Percentiles rank a stretch among this genome's conserved stretches.
Evolutionary conservation across 1,284 basidiomycete species (phyloP).

Genomic region (Apiotrichum gamsii): DNA sequence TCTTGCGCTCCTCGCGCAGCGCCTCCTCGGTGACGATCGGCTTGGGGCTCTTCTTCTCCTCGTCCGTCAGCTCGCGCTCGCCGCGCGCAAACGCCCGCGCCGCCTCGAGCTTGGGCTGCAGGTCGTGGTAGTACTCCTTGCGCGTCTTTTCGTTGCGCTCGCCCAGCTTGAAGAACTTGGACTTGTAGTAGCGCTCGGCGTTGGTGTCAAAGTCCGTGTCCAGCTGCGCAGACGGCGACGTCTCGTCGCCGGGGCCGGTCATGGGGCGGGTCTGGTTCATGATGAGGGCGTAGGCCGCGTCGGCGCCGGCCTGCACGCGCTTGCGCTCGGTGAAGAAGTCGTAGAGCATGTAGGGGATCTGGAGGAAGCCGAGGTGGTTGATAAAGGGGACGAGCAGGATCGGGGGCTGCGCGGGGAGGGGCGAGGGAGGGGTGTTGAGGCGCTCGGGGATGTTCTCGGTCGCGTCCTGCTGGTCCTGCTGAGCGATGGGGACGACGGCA

Average conservation of each 20-base stretch:
- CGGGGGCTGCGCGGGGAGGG: slow-evolving; percentile 71
- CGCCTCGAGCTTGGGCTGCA: slow-evolving; percentile 63
- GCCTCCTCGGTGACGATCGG: slow-evolving; percentile 84
- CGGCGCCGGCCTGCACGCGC: slow-evolving; percentile 68
- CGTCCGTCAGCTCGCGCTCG: slow-evolving; percentile 74
- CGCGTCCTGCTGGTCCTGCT: slow-evolving; percentile 20
- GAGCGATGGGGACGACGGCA: neutral
- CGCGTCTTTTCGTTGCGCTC: slow-evolving; percentile 63
- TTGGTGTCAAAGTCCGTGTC: slow-evolving; percentile 71
- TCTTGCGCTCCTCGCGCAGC: slow-evolving; percentile 70
- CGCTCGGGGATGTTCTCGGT: slow-evolving; percentile 35
- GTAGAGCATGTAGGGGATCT: slow-evolving; percentile 83
- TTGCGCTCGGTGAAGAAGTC: slow-evolving; percentile 88
- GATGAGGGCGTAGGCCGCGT: slow-evolving; percentile 72
- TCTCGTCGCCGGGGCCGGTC: slow-evolving; percentile 30
- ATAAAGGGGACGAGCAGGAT: slow-evolving; percentile 81
- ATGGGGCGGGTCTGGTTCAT: slow-evolving; percentile 62
- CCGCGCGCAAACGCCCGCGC: slow-evolving; percentile 72
- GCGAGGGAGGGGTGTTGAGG: slow-evolving; percentile 53
- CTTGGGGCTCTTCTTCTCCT: slow-evolving; percentile 60
- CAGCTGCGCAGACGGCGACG: no score
- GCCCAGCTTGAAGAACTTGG: slow-evolving; percentile 56
- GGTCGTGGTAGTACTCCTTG: slow-evolving; percentile 67
- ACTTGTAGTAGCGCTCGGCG: slow-evolving; percentile 65
- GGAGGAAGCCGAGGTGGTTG: slow-evolving; percentile 76